A percentile compares a stretch with the other conserved stretches of the same genome.
Conservation (phyloP, 208 protist genomes). For the Crithidia thermophila region DNA sequence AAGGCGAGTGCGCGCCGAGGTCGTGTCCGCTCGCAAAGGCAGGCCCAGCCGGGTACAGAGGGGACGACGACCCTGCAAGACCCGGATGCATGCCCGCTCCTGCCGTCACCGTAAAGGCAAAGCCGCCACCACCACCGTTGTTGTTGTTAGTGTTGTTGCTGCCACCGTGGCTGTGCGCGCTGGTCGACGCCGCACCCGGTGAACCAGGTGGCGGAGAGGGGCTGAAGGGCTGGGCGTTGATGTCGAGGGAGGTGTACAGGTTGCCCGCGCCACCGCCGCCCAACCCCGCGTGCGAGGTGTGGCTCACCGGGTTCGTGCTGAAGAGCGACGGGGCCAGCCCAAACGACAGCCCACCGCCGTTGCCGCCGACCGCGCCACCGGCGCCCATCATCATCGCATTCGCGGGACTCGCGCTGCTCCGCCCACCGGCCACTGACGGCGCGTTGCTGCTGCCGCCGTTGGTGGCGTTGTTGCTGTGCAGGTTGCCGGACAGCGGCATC, state of each 20-base stretch:
- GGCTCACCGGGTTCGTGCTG: conserved; percentile 40
- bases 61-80: conserved; percentile 10
- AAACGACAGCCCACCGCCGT: conserved; percentile 23
- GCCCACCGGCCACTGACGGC: background rate
- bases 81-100: conserved; percentile 24
- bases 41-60: conserved; percentile 16
- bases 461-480: conserved; percentile 2
- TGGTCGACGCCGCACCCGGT: conserved; percentile 3
- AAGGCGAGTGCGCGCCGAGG: conserved; percentile 19
- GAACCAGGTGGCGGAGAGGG: conserved; percentile 33
- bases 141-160: conserved; percentile 12
- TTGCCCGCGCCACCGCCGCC: conserved; percentile 5
- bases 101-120: conserved; percentile 37
- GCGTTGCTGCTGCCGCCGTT: conserved; percentile 5
- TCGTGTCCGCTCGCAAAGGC: conserved; percentile 25
- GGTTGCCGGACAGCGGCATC: conserved; percentile 10
- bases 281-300: conserved; percentile 8
- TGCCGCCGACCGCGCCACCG: background rate
- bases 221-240: conserved; percentile 59
- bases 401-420: conserved; percentile 7
- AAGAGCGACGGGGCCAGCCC: conserved; percentile 34
- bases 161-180: conserved; percentile 5
- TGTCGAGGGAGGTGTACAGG: conserved; percentile 48
- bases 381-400: conserved; percentile 8
- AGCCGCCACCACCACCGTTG: conserved; percentile 18